Base-by-base conservation (phyloP, 2,329 filamentous ascomycete species). In the Aspergillus candidus region DNA sequence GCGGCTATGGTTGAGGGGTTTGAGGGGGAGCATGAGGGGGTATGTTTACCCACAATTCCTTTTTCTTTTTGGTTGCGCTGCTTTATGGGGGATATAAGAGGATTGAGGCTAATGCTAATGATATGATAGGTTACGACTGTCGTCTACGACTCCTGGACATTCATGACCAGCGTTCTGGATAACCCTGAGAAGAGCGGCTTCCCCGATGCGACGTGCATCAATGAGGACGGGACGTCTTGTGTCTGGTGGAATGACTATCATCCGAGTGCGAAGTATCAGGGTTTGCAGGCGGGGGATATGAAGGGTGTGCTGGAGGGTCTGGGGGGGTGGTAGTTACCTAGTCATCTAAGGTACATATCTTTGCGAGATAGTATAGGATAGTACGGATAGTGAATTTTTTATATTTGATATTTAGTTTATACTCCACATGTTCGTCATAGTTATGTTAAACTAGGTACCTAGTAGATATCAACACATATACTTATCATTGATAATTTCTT, bases 221-320 rank as follows among this genome's bases (percentile, higher is more conserved):
- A 61, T 41, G 44, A 49, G 14, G 54, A 63, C 43, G 61, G 61
- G 4, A 39, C 35, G 2, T 52, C 46, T 7, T 64, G 61, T 49
- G 27, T 65, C 3, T 64, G 62, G 61, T 63, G 61, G 57, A 60
- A 65, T 46, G 37, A 52, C 38, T 63, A 63, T 35, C 61, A 65
- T 35, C 61, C 62, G 4, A 54, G 55, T 1, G 35, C 50, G 3
- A 61, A 58, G 41, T 63, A 60, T 45, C 60, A 63, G 33, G 13
- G 47, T 35, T 37, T 57, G 11, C 59, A 61, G 41, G 58, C 60
- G 15, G 52, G 48, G n/a, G 57, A 63, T 55, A 63, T 62, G 60
- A 60, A 59, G 47, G 3, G 38, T 15, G 32, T 43, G 18, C 40
- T 62, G 18, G 27, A 45, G 10, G 40, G 44, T 6, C 42, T 61